phyloP scores from a whole-genome alignment of 805 yeast species.

The Saccharomycopsis capsularis region DNA sequence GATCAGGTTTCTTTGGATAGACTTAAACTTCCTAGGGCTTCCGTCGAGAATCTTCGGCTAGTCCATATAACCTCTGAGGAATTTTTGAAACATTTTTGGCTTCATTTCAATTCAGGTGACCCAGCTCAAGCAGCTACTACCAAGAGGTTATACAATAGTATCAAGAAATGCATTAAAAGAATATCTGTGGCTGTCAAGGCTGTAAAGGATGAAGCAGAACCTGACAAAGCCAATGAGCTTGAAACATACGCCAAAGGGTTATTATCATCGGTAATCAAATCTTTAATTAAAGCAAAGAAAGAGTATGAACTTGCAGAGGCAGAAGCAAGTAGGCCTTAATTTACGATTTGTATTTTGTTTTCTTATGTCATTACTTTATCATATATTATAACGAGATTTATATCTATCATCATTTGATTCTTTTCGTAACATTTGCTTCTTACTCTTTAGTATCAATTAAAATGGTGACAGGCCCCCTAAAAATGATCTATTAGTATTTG shows the following conservation, averaged over 20 bases:
- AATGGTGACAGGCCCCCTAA: neutral
- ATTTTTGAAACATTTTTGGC: constrained; percentile 71
- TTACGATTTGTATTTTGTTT: no score
- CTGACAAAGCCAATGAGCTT: constrained; percentile 3
- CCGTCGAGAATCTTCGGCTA: constrained; percentile 46
- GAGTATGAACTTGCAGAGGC: constrained; percentile 39
- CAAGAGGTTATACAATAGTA: constrained; percentile 41
- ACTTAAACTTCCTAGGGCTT: constrained; percentile 28
- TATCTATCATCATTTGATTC: no score
- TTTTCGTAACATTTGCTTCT: no score
- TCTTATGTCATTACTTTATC: no score
- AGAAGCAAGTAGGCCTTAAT: constrained; percentile 6
- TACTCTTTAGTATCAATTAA: neutral
- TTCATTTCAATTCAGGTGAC: constrained; percentile 46
- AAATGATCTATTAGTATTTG: neutral
- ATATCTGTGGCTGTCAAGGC: constrained; percentile 30
- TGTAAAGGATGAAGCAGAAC: constrained; percentile 19
- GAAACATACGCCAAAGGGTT: constrained; percentile 17
- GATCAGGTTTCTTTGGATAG: constrained; percentile 14
- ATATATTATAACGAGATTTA: no score
- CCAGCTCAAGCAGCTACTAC: constrained; percentile 38
- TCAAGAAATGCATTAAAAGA: constrained; percentile 41
- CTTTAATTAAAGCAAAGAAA: constrained; percentile 40
- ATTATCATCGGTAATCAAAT: constrained; percentile 38
- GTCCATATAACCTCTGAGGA: constrained; percentile 71